Base-by-base conservation (phyloP, 352 stramenopile species). In the Albugo laibachii region DNA sequence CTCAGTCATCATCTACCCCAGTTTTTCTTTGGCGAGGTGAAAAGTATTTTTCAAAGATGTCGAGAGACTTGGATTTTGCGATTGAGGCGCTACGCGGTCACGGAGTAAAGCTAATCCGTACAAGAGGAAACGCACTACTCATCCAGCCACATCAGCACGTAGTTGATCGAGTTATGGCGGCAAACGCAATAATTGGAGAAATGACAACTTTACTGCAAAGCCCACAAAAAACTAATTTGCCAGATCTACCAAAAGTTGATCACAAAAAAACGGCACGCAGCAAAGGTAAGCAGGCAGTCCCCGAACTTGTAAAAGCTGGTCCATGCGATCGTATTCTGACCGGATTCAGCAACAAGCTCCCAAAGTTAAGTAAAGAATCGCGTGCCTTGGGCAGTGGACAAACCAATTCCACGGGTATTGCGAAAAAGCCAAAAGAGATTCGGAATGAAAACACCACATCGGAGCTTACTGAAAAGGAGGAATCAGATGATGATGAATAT, bases 1-100 rank as follows among this genome's bases (percentile, higher is more conserved):
- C n/a, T 31, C 5, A 47, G 40, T 50, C 83, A 3, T 24, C 67
- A 36, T 73, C 62, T 41, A 71, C 74, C 13, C 71, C 74, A 19
- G 53, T 64, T 34, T 87, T 87, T 45, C 34, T 82, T 31, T 87
- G 71, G 74, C 66, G 71, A 3, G 71, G 69, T 0, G 61, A 59
- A 36, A 80, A 87, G 37, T 87, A 84, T 52, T 84, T 84, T 20
- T 19, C 77, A 8, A 83, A 84, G 43, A 83, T 84, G 71, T 41
- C 63, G 16, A 60, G 31, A 20, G 74, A 84, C 54, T 51, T 87
- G 36, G 69, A 83, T 52, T 87, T 84, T 55, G 71, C 67, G 10
- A 62, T 69, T 36, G 31, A 57, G 6, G 71, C 78, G 45, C 47
- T 83, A 2, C 55, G 65, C 35, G 60, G 52, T 16, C 63, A 70